Evolutionary conservation across 805 yeast species (phyloP), one percentile per base, ranked within the genome.

Genomic region (Kluyveromyces aestuarii): DNA sequence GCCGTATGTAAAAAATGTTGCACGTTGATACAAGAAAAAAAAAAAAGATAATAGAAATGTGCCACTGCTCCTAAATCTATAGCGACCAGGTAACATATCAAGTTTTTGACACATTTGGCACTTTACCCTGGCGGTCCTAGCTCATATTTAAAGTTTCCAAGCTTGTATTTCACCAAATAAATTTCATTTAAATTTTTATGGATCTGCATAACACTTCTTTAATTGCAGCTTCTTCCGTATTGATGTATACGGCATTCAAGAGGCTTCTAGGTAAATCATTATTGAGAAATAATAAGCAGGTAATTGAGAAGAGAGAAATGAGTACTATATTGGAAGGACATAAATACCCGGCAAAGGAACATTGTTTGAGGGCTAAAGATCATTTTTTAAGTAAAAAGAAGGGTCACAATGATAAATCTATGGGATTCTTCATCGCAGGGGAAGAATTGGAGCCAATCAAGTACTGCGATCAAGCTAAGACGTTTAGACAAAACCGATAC

Each of bases 401-500:
- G 18, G 42, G 59, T 47, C 50, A 59, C 47, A 52, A 57, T 21
- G 57, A 48, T 61, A 66, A 61, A 56, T 73, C 76, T 6, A 7
- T 42, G 19, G 44, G 36, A 4, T 69, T 82, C 53, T 81, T 81
- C 55, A 66, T 84, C 42, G 79, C 81, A 41, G 90, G 89, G 13
- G 82, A 79, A 53, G 67, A 70, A 52, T 61, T 74, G 27, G 81
- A 77, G 57, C 68, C 75, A 42, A 79, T 81, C 60, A 82, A 85
- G 39, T 86, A 87, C 66, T 79, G 88, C 60, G 99, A 91, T 67
- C 88, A 82, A 56, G 72, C 80, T 2, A 80, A 79, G 50, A 84
- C 85, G 7, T 75, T 90, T 55, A 80, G 96, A 70, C 99, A 93
- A 67, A 85, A 87, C 66, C 75, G 98, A 48, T 90, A 91, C 69